These are phyloP conservation scores for Penicillium atrosanguineum DNA, from an alignment of 495 filamentous ascomycete genomes.

Conservation along the genomic window DNA sequence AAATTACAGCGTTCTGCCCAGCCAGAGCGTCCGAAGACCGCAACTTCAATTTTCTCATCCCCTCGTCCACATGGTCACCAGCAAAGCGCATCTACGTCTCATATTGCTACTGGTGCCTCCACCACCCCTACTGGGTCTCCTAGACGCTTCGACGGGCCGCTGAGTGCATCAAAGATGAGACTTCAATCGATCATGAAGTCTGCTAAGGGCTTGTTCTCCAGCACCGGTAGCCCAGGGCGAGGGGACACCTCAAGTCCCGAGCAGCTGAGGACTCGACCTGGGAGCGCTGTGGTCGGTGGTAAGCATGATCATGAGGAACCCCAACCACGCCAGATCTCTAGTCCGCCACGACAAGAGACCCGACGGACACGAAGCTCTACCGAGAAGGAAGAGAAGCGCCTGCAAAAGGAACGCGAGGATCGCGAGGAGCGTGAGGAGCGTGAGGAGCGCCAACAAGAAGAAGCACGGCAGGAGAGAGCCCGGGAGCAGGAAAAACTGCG, in stretches of 20 bases:
- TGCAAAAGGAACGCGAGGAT: conserved; percentile 58
- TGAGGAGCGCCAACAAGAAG: conserved; percentile 52
- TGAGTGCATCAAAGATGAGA: conserved; percentile 86
- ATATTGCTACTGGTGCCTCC: conserved; percentile 47
- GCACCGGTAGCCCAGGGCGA: conserved; percentile 73
- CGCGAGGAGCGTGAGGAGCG: conserved; percentile 38
- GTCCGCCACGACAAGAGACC: conserved; percentile 44
- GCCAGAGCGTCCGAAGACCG: conserved; percentile 41
- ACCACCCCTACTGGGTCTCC: conserved; percentile 73
- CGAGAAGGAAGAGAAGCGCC: conserved; percentile 65
- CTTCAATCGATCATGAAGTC: conserved; percentile 84
- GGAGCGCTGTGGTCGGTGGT: conserved; percentile 10
- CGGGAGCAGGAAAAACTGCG: conserved; percentile 62
- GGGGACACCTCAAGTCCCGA: conserved; percentile 53
- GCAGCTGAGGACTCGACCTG: conserved; percentile 24
- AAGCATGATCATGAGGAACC: conserved; percentile 8
- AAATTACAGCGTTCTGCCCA: conserved; percentile 20
- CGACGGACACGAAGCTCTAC: conserved; percentile 71
- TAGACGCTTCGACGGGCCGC: conserved; percentile 68
- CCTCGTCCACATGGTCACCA: conserved; percentile 50
- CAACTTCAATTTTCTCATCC: conserved; percentile 43
- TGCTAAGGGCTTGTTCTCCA: conserved; percentile 78
- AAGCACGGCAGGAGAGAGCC: conserved; percentile 60
- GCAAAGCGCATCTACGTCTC: conserved; percentile 64
- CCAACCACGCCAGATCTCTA: conserved; percentile 24